A percentile compares a stretch with the other conserved stretches of the same genome.
Evolutionary conservation across 306 rosid species (phyloP).

Genomic region (Acmispon strigosus): DNA sequence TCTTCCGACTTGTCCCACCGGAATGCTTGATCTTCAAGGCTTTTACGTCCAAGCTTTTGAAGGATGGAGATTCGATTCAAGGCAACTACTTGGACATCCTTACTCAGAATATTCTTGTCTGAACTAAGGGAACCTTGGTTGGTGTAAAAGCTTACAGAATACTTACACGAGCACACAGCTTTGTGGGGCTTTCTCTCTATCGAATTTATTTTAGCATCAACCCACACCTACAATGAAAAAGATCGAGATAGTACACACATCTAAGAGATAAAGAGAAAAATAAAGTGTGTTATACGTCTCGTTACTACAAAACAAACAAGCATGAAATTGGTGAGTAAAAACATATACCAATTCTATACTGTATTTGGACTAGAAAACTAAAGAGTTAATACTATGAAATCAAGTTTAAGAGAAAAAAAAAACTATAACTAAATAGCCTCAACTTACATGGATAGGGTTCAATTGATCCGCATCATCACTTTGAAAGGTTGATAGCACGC

Average conservation of each 20-base stretch:
- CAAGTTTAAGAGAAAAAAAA: background rate
- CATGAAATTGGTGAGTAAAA: no score
- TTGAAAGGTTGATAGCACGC: conserved; percentile 36
- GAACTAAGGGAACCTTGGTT: conserved; percentile 72
- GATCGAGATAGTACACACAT: background rate
- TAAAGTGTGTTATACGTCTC: no score
- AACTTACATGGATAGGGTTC: conserved; percentile 77
- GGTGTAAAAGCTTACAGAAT: conserved; percentile 58
- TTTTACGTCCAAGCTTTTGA: conserved; percentile 46
- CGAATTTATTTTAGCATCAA: conserved; percentile 80
- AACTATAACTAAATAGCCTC: background rate
- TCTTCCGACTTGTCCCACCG: conserved; percentile 69
- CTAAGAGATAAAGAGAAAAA: background rate
- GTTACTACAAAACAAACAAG: no score
- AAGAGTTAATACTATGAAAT: no score
- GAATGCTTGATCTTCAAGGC: conserved; percentile 39
- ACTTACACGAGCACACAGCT: conserved; percentile 54
- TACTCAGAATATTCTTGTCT: conserved; percentile 44
- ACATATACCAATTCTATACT: no score
- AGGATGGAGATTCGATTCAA: conserved; percentile 55
- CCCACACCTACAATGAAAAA: conserved; percentile 39
- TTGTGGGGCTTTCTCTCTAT: conserved; percentile 70
- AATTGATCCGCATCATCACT: no score
- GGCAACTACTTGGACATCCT: conserved; percentile 40
- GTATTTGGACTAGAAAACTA: no score